Conservation (phyloP, 495 filamentous ascomycete species). For the Penicillium flavigenum region DNA sequence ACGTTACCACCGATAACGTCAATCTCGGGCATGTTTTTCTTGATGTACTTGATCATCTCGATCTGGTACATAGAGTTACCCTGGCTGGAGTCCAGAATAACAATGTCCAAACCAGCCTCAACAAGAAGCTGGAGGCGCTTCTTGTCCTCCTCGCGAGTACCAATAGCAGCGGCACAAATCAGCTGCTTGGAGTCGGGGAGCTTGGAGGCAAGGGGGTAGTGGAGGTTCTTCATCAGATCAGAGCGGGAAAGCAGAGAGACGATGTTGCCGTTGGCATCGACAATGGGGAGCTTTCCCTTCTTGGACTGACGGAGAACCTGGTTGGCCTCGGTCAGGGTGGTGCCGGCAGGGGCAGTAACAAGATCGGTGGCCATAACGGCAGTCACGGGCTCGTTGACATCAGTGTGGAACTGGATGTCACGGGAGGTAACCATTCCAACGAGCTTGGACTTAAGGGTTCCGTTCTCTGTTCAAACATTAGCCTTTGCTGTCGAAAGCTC, state of each 20-base stretch:
- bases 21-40: slow-evolving; percentile 75
- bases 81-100: slow-evolving; percentile 92
- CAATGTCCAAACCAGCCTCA: slow-evolving; percentile 93
- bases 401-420: slow-evolving; percentile 91
- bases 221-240: slow-evolving; percentile 97
- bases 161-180: slow-evolving; percentile 91
- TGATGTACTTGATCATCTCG: slow-evolving; percentile 95
- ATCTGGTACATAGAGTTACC: slow-evolving; percentile 97
- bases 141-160: slow-evolving; percentile 92
- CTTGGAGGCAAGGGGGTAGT: slow-evolving; percentile 96
- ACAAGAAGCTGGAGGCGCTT: slow-evolving; percentile 79
- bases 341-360: slow-evolving; percentile 83
- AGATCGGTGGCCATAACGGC: slow-evolving; percentile 95
- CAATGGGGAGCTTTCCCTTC: slow-evolving; percentile 98
- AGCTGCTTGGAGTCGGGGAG: slow-evolving; percentile 96
- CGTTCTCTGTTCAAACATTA: slow-evolving; percentile 64
- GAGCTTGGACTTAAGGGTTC: slow-evolving; percentile 89
- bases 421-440: slow-evolving; percentile 96
- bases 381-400: slow-evolving; percentile 68
- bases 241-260: slow-evolving; percentile 94
- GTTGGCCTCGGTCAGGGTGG: slow-evolving; percentile 86
- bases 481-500: slow-evolving; percentile 29
- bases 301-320: slow-evolving; percentile 89
- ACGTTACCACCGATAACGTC: slow-evolving; percentile 99
- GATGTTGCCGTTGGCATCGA: slow-evolving; percentile 82